phyloP scores from a whole-genome alignment of 495 filamentous ascomycete genomes.

The Penicillium psychrofluorescens region DNA sequence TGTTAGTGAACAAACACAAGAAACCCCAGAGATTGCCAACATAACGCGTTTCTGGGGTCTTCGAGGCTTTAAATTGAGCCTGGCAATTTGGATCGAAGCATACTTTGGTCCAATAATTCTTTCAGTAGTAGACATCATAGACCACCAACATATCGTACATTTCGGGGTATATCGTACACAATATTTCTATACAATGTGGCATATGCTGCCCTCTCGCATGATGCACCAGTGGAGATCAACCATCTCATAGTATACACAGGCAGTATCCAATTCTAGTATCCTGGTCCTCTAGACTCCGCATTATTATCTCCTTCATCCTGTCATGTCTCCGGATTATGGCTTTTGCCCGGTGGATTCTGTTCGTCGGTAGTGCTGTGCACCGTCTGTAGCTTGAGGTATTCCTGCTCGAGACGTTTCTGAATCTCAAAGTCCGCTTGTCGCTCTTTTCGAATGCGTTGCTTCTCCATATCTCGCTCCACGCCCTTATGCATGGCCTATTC shows the following conservation, averaged over 20 bases:
- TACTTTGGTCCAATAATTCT: too few species aligned
- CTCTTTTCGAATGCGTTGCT: constrained; percentile 80
- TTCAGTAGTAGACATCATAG: too few species aligned
- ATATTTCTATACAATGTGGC: constrained; percentile 5
- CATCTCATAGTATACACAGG: constrained; percentile 3
- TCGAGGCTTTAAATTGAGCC: too few species aligned
- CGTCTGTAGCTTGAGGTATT: constrained; percentile 82
- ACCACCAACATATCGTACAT: constrained; percentile 8
- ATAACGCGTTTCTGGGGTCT: too few species aligned
- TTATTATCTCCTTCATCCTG: too few species aligned
- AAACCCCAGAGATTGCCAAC: too few species aligned
- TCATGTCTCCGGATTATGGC: constrained; percentile 14
- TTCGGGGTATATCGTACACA: constrained; percentile 9
- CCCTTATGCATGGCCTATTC: constrained; percentile 89
- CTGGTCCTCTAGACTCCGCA: too few species aligned
- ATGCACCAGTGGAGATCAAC: not conserved
- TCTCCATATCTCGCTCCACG: constrained; percentile 90
- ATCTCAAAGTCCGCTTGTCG: constrained; percentile 89
- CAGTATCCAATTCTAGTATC: not conserved
- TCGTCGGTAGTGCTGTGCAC: constrained; percentile 37
- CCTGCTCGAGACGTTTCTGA: constrained; percentile 76
- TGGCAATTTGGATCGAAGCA: too few species aligned
- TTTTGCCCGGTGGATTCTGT: constrained; percentile 7
- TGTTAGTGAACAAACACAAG: too few species aligned
- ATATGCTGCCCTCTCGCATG: constrained; percentile 1